Base-by-base conservation (phyloP, 2,329 filamentous ascomycete genomes). In the Tothia fuscella region DNA sequence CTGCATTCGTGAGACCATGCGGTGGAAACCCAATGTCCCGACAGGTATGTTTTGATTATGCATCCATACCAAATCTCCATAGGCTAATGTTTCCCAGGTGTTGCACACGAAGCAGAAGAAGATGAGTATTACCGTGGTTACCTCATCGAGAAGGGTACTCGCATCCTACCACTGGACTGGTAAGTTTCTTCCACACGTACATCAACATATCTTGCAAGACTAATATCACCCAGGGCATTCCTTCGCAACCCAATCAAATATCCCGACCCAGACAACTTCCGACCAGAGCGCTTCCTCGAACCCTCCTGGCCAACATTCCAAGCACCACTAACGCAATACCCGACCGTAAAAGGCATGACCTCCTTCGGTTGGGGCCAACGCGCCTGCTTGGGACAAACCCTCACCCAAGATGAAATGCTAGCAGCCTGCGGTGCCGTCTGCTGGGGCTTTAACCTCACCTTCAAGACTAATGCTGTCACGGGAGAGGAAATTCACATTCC, bases 311-410 rank as follows among this genome's bases (percentile, higher is more conserved):
- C 77, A 1, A 78, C 76, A 0, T 80, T 72, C 59, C 72, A 78
- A 51, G 75, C 74, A 51, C 77, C 77, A 0, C 66, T 80, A n/a
- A 69, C 69, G 2, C 67, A 69, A 43, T 79, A 72, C 51, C 77
- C 78, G 13, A 76, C 71, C 55, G 70, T 80, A 53, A 73, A 76
- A 48, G 69, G 68, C 28, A 75, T 79, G 70, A 71, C 76, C 47
- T 76, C 71, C 0, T 80, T 80, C 51, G 76, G 76, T 21, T 80
- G 69, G 64, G 77, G 76, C 25, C 72, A 76, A 32, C 68, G 77
- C 47, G 69, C 70, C 12, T 81, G 76, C 50, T 66, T 78, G 4
- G 76, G 76, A 4, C 72, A 76, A 58, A 70, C 71, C 42, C 68
- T 80, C 34, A 77, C 73, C 20, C 73, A 78, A 50, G 66, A 70